A percentile compares a stretch with the other conserved stretches of the same genome.
phyloP scores from a whole-genome alignment of 305 asterid species.

The Fraxinus paxiana region DNA sequence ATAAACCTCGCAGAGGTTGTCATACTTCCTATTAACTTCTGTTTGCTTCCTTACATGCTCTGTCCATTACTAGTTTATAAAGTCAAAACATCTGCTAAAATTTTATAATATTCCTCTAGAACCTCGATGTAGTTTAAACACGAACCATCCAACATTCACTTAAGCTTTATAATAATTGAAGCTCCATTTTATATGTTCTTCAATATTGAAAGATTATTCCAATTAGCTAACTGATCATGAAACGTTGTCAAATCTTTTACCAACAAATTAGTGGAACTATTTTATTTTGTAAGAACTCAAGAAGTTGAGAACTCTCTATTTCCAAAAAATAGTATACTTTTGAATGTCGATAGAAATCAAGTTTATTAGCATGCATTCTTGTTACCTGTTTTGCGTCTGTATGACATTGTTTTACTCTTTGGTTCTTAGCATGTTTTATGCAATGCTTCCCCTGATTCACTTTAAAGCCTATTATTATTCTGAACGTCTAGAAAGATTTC shows the following conservation, averaged over 20 bases:
- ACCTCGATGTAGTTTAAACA: constrained; percentile 8
- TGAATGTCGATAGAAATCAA: not conserved
- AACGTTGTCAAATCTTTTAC: not conserved
- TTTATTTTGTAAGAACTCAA: not conserved
- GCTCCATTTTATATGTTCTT: constrained; percentile 19
- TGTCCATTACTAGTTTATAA: constrained; percentile 4
- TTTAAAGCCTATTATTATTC: not conserved
- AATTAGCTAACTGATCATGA: not conserved
- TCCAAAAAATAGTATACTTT: not conserved
- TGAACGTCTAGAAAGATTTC: not conserved
- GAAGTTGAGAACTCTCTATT: not conserved
- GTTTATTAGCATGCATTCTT: not conserved
- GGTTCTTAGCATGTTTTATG: not conserved
- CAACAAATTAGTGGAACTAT: constrained; percentile 4
- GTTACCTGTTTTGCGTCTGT: not conserved
- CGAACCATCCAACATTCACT: not conserved
- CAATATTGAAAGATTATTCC: not conserved
- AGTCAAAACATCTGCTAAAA: constrained; percentile 6
- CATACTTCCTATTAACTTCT: constrained; percentile 17
- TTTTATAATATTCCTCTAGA: not conserved
- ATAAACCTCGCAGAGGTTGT: constrained; percentile 79
- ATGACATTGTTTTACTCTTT: not conserved
- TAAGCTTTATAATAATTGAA: not conserved
- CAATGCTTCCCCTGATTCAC: not conserved
- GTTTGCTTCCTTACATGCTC: not conserved